Conservation (phyloP, 352 stramenopile species). For the Aphanomyces cochlioides region DNA sequence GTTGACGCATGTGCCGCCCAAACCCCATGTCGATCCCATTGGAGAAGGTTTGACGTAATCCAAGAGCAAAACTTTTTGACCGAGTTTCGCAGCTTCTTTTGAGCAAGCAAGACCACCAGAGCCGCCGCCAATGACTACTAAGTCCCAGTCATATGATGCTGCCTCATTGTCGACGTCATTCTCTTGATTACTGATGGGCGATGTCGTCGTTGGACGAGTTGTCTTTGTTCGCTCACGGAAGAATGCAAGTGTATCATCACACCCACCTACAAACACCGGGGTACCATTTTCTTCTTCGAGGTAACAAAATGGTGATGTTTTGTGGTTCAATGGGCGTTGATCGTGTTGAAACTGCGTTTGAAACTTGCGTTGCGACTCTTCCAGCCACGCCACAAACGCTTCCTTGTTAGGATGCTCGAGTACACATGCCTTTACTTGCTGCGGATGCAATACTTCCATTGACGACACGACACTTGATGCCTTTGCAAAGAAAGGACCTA, state of each 20-base stretch:
- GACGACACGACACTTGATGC: slow-evolving; percentile 51
- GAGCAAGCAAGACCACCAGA: slow-evolving; percentile 91
- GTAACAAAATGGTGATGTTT: slow-evolving; percentile 77
- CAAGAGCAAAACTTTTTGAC: slow-evolving; percentile 93
- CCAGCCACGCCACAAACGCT: slow-evolving; percentile 56
- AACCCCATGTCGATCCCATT: slow-evolving; percentile 84
- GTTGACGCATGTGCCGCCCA: slow-evolving; percentile 98
- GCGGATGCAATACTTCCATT: slow-evolving; percentile 65
- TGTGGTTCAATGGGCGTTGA: slow-evolving; percentile 46
- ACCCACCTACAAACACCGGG: slow-evolving; percentile 59
- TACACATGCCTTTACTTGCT: slow-evolving; percentile 40
- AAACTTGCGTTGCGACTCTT: slow-evolving; percentile 40
- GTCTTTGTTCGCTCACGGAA: slow-evolving; percentile 40
- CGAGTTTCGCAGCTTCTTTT: slow-evolving; percentile 91
- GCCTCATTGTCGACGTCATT: slow-evolving; percentile 31
- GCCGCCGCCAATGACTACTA: slow-evolving; percentile 79
- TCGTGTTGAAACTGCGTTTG: slow-evolving; percentile 39
- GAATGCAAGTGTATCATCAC: slow-evolving; percentile 57
- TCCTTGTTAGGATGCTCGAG: slow-evolving; percentile 60
- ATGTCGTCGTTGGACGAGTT: neutral
- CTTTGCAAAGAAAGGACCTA: slow-evolving; percentile 56
- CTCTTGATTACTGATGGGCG: slow-evolving; percentile 30
- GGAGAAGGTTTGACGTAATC: slow-evolving; percentile 94
- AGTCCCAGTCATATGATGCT: slow-evolving; percentile 69
- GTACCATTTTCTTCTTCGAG: slow-evolving; percentile 34